These are phyloP conservation scores for Populus deltoides DNA, from an alignment of 345 rosid species.

Conservation along the genomic window DNA sequence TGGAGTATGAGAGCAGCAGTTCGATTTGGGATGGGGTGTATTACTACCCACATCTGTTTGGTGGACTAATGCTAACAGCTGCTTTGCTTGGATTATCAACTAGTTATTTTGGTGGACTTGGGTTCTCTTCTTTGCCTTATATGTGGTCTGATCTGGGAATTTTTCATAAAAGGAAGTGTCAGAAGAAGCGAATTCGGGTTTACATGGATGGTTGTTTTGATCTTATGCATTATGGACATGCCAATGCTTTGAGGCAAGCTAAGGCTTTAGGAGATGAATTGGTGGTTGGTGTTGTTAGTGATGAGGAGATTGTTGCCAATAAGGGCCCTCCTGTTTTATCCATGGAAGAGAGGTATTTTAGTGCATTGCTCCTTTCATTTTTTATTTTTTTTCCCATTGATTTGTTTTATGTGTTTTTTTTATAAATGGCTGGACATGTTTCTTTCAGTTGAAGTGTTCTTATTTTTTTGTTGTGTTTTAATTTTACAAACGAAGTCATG, in stretches of 20 bases:
- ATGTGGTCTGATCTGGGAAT: conserved; percentile 42
- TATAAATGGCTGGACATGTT: neutral
- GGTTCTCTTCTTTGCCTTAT: conserved; percentile 40
- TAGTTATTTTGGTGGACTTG: conserved; percentile 59
- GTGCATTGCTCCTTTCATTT: neutral
- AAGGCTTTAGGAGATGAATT: conserved; percentile 85
- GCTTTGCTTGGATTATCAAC: conserved; percentile 64
- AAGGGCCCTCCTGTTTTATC: conserved; percentile 91
- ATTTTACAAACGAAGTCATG: too few relatives aligned
- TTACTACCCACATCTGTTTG: conserved; percentile 56
- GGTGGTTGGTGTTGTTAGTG: conserved; percentile 88
- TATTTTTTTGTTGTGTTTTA: too few relatives aligned
- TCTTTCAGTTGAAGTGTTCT: too few relatives aligned
- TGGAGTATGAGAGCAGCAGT: conserved; percentile 50
- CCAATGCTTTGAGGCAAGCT: conserved; percentile 87
- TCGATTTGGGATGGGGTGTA: conserved; percentile 67
- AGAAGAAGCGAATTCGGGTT: conserved; percentile 65
- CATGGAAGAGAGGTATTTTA: conserved; percentile 79
- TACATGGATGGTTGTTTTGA: conserved; percentile 99
- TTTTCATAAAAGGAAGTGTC: conserved; percentile 37
- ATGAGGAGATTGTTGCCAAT: conserved; percentile 88
- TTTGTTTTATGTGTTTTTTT: neutral
- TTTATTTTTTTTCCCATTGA: too few relatives aligned
- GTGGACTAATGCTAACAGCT: conserved; percentile 61
- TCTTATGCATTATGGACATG: conserved; percentile 97